These are phyloP conservation scores for Borovskyia barvae DNA, from an alignment of 208 protist genomes.

Conservation along the genomic window DNA sequence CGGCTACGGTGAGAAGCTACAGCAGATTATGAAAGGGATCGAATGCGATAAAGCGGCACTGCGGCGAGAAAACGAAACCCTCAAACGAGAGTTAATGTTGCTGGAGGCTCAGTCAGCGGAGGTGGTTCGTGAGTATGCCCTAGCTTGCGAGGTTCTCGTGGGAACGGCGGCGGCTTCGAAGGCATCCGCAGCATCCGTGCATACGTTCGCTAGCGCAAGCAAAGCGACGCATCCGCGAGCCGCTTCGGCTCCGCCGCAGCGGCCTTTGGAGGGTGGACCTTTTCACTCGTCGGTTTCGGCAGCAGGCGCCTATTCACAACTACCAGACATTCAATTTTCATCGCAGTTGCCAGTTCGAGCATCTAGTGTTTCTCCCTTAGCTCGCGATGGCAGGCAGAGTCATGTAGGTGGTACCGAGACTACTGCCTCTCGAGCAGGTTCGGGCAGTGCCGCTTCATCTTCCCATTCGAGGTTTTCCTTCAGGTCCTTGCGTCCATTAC, in stretches of 20 bases:
- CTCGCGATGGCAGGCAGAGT: slow-evolving; percentile 7
- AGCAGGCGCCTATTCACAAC: not conserved
- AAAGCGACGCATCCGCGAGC: not conserved
- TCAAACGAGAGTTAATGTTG: slow-evolving; percentile 34
- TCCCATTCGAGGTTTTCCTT: slow-evolving; percentile 29
- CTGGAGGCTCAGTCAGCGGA: slow-evolving; percentile 48
- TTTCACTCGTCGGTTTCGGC: not conserved
- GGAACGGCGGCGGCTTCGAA: not conserved
- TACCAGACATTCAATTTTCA: slow-evolving; percentile 1
- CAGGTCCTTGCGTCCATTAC: slow-evolving; percentile 45
- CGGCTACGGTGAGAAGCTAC: slow-evolving; percentile 40
- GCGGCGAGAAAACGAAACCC: slow-evolving; percentile 28
- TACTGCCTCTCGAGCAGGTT: not conserved
- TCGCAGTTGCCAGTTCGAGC: not conserved
- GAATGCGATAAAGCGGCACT: slow-evolving; percentile 35
- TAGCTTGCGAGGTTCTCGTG: slow-evolving; percentile 9
- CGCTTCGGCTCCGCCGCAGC: slow-evolving; percentile 4
- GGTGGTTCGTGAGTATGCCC: slow-evolving; percentile 28
- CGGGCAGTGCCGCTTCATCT: not conserved
- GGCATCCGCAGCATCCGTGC: not conserved
- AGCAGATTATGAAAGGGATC: slow-evolving; percentile 29
- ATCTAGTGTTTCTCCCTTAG: slow-evolving; percentile 16
- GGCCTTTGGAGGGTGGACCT: not conserved
- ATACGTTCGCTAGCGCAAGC: not conserved
- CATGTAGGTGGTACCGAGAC: not conserved